Percentiles rank a stretch among this genome's conserved stretches.
Evolutionary conservation across 305 asterid species (phyloP).

Genomic region (Fraxinus dipetala): DNA sequence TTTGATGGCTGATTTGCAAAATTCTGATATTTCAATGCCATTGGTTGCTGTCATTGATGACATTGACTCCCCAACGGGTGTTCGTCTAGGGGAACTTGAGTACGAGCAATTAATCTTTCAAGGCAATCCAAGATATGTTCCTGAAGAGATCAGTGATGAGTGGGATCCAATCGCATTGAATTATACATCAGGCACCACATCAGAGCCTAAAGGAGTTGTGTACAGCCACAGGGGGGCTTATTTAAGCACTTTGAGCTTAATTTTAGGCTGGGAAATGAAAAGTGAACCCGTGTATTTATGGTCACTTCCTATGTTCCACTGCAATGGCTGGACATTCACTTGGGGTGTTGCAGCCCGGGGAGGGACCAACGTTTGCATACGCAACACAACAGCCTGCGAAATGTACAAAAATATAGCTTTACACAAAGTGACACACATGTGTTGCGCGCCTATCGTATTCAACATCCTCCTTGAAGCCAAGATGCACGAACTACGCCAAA

Average conservation of each 20-base stretch:
- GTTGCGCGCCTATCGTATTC: conserved; percentile 27
- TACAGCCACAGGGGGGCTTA: conserved; percentile 68
- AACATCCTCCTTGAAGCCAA: conserved; percentile 24
- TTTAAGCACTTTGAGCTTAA: conserved; percentile 50
- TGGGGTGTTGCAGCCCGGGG: conserved; percentile 40
- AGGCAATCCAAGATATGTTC: conserved; percentile 38
- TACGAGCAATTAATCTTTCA: conserved; percentile 46
- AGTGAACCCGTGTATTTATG: conserved; percentile 31
- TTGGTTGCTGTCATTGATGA: conserved; percentile 53
- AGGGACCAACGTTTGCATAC: conserved; percentile 33
- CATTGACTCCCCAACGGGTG: conserved; percentile 43
- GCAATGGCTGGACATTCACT: conserved; percentile 37
- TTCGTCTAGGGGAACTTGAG: conserved; percentile 51
- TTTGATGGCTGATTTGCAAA: conserved; percentile 25
- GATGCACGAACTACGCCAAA: conserved; percentile 5
- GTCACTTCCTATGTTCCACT: conserved; percentile 41
- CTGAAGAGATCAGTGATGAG: conserved; percentile 47
- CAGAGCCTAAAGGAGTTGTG: conserved; percentile 62
- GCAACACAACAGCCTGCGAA: conserved; percentile 23
- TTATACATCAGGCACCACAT: conserved; percentile 61
- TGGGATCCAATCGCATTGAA: conserved; percentile 54
- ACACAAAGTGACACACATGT: conserved; percentile 38
- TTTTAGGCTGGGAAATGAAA: conserved; percentile 55
- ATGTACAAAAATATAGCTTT: conserved; percentile 22
- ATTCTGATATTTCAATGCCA: conserved; percentile 32